Evolutionary conservation across 805 yeast species (phyloP).

Genomic region (Candida krabiensis): DNA sequence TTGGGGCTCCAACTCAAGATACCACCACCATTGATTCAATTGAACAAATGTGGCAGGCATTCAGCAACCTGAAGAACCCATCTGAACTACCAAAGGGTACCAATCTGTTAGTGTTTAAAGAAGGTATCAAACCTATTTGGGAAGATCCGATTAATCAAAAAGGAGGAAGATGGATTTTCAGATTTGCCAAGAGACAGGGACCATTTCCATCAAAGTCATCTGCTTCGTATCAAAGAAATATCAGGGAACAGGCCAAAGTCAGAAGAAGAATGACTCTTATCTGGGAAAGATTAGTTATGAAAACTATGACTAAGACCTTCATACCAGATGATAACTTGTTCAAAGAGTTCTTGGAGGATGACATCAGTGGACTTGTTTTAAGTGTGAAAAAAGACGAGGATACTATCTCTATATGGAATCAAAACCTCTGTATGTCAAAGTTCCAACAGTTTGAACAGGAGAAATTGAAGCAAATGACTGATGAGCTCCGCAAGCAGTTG

Average conservation of each 20-base stretch:
- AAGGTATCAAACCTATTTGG: slow-evolving; percentile 65
- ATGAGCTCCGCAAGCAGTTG: slow-evolving; percentile 6
- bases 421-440: slow-evolving; percentile 40
- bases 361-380: slow-evolving; percentile 59
- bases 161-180: slow-evolving; percentile 66
- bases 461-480: slow-evolving; percentile 8
- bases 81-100: slow-evolving; percentile 44
- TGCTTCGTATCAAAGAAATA: not conserved
- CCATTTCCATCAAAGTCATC: slow-evolving; percentile 10
- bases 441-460: slow-evolving; percentile 18
- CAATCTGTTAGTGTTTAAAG: slow-evolving; percentile 57
- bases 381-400: slow-evolving; percentile 61
- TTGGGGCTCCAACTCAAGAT: slow-evolving; percentile 18
- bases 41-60: slow-evolving; percentile 53
- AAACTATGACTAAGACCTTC: slow-evolving; percentile 50
- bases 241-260: slow-evolving; percentile 8
- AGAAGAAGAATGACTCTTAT: slow-evolving; percentile 37
- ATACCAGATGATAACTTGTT: slow-evolving; percentile 41
- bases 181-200: slow-evolving; percentile 36
- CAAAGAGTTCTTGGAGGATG: slow-evolving; percentile 42
- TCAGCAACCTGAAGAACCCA: slow-evolving; percentile 40
- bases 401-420: slow-evolving; percentile 62
- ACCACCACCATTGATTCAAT: slow-evolving; percentile 39
- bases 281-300: slow-evolving; percentile 58
- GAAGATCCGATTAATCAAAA: slow-evolving; percentile 59